phyloP scores from a whole-genome alignment of 805 yeast species.

The Yarrowia deformans region DNA sequence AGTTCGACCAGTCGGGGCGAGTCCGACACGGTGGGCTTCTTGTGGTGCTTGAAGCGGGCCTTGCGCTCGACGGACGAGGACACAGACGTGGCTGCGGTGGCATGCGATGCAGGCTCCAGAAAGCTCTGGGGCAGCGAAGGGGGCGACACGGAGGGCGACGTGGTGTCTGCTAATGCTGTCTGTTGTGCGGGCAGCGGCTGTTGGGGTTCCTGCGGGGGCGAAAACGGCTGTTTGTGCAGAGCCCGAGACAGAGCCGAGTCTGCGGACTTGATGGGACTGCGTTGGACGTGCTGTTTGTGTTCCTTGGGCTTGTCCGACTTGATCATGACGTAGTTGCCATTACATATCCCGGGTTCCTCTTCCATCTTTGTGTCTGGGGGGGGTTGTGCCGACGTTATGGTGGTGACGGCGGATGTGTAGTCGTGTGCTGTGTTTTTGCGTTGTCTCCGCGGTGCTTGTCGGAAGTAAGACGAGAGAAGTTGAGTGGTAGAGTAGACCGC shows the following conservation, averaged over 20 bases:
- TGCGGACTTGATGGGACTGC: conserved; percentile 34
- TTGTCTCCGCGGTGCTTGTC: background rate
- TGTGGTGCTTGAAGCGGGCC: conserved; percentile 49
- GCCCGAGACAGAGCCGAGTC: conserved; percentile 39
- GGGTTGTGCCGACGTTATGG: too few species aligned
- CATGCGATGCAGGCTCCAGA: conserved; percentile 21
- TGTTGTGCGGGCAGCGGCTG: conserved; percentile 14
- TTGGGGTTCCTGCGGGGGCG: conserved; percentile 35
- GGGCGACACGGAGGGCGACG: conserved; percentile 32
- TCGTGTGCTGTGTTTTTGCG: conserved; percentile 10
- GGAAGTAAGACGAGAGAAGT: too few species aligned
- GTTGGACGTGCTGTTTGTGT: conserved; percentile 10
- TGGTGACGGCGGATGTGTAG: background rate
- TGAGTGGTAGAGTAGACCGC: too few species aligned
- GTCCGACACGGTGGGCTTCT: conserved; percentile 56
- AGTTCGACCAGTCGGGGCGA: conserved; percentile 60
- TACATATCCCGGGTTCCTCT: conserved; percentile 39
- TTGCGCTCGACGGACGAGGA: conserved; percentile 32
- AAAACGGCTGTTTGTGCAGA: conserved; percentile 35
- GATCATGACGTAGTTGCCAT: conserved; percentile 39
- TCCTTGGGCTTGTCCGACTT: conserved; percentile 37
- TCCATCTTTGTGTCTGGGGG: conserved; percentile 20
- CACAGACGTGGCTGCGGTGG: conserved; percentile 28
- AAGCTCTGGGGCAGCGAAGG: conserved; percentile 37
- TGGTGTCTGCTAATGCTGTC: conserved; percentile 16